Conservation (phyloP, 1,284 basidiomycete genomes). For the Cryptococcus sp. region DNA sequence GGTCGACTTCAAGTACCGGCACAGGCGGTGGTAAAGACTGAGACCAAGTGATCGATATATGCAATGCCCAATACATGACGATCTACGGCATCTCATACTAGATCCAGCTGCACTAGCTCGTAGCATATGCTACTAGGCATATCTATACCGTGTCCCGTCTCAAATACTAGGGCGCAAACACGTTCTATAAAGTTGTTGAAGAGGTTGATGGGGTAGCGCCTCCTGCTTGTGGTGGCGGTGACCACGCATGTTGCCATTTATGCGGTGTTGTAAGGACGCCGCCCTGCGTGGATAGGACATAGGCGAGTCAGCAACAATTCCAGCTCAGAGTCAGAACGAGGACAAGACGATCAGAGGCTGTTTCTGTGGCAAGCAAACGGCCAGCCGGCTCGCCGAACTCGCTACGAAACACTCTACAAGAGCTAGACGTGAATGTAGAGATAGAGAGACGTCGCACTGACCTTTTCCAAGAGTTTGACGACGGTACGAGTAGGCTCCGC, state of each 20-base stretch:
- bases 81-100: no score
- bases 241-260: slow-evolving; percentile 48
- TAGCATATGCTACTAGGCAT: no score
- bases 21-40: no score
- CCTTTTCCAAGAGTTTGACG: slow-evolving; percentile 74
- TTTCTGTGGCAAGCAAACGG: background rate
- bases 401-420: no score
- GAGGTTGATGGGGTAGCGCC: background rate
- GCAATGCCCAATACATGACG: no score
- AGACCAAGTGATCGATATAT: no score
- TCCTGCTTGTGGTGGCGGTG: slow-evolving; percentile 16
- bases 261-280: slow-evolving; percentile 44
- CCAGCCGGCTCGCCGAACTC: background rate
- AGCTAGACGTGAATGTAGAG: no score
- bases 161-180: no score
- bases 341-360: background rate
- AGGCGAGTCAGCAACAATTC: background rate
- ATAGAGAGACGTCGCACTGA: slow-evolving; percentile 54
- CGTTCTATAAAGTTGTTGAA: slow-evolving; percentile 1
- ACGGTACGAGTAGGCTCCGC: slow-evolving; percentile 80
- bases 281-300: slow-evolving; percentile 22
- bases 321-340: slow-evolving; percentile 7
- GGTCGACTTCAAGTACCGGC: no score
- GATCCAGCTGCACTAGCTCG: no score
- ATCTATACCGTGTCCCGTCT: no score